These are phyloP conservation scores for Uromyces viciae-fabae DNA, from an alignment of 1,284 basidiomycete genomes.

Conservation along the genomic window DNA sequence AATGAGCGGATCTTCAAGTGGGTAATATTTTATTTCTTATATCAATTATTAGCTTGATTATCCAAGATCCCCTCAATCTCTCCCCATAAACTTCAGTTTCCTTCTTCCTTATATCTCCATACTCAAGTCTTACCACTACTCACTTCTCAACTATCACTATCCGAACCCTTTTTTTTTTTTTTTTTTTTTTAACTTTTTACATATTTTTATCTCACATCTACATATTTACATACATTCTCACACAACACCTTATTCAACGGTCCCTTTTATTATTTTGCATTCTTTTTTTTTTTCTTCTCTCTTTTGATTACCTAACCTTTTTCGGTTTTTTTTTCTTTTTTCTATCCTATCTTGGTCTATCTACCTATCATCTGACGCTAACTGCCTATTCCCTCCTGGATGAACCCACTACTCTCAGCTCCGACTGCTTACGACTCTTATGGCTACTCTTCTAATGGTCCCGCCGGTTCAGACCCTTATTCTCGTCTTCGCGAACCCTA, in stretches of 20 bases:
- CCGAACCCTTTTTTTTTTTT: background rate
- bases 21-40: background rate
- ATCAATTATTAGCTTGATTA: background rate
- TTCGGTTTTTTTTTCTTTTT: background rate
- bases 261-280: background rate
- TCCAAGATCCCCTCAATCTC: background rate
- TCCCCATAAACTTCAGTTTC: slow-evolving; percentile 3
- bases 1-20: slow-evolving; percentile 41
- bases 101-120: background rate
- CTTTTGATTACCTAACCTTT: background rate
- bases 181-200: background rate
- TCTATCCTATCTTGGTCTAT: background rate
- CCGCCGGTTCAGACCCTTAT: slow-evolving; percentile 35
- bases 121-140: background rate
- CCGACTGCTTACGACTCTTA: slow-evolving; percentile 42
- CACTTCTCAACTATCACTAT: background rate
- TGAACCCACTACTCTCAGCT: slow-evolving; percentile 7
- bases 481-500: slow-evolving; percentile 66
- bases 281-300: background rate
- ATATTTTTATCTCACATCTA: background rate
- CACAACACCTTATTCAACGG: background rate
- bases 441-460: slow-evolving; percentile 14
- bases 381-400: background rate
- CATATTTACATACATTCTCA: background rate
- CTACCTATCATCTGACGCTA: background rate